Conservation (phyloP, 1,284 basidiomycete species). For the Cryptococcus sp. region DNA sequence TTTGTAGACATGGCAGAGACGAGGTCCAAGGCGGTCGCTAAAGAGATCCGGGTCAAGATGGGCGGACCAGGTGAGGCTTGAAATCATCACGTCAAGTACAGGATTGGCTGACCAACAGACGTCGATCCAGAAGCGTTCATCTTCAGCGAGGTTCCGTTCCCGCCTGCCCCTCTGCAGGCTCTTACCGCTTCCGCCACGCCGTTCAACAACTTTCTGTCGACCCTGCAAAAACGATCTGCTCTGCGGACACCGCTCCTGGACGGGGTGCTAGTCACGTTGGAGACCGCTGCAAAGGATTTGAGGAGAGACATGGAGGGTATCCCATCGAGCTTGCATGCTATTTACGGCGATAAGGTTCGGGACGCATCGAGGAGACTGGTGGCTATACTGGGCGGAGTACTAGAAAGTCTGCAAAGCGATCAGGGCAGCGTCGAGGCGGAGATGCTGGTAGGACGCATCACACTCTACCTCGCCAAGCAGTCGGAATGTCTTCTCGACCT, state of each 20-base stretch:
- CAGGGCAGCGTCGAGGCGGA: conserved; percentile 32
- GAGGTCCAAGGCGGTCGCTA: conserved; percentile 17
- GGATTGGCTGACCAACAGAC: conserved; percentile 15
- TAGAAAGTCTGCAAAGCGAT: conserved; percentile 27
- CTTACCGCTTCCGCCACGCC: conserved; percentile 19
- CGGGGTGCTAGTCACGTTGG: conserved; percentile 27
- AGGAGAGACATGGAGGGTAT: conserved; percentile 32
- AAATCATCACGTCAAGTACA: neutral
- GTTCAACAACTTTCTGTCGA: conserved; percentile 32
- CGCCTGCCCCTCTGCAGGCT: conserved; percentile 17
- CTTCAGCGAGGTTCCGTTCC: conserved; percentile 38
- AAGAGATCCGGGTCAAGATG: conserved; percentile 18
- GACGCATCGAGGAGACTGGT: conserved; percentile 25
- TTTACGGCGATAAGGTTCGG: conserved; percentile 21
- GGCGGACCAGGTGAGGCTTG: conserved; percentile 21
- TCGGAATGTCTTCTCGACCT: conserved; percentile 31
- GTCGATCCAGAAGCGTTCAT: conserved; percentile 31
- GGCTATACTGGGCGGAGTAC: conserved; percentile 20
- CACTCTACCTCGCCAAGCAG: conserved; percentile 32
- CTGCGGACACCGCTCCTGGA: conserved; percentile 41
- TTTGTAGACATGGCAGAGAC: conserved; percentile 21
- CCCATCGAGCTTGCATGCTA: conserved; percentile 14
- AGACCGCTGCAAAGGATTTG: conserved; percentile 26
- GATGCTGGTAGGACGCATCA: conserved; percentile 40
- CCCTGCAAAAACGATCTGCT: conserved; percentile 30